phyloP scores from a whole-genome alignment of 306 rosid species.

The Rosa persica region DNA sequence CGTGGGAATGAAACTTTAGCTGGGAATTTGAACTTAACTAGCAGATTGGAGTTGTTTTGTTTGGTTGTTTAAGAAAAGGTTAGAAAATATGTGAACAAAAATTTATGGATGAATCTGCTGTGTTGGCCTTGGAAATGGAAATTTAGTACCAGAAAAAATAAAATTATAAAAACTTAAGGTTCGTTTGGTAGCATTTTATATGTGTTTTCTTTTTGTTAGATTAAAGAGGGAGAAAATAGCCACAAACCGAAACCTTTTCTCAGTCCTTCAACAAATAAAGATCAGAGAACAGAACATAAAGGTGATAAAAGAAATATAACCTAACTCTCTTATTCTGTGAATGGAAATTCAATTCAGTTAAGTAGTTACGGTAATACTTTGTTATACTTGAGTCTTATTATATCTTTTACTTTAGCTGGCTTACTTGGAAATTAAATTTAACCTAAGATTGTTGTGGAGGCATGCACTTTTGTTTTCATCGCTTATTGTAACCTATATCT shows the following conservation, averaged over 20 bases:
- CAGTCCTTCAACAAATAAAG: too few species aligned
- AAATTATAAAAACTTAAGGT: too few species aligned
- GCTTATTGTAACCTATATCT: neutral
- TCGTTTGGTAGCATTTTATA: too few species aligned
- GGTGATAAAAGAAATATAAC: too few species aligned
- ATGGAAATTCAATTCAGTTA: neutral
- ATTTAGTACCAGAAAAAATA: too few species aligned
- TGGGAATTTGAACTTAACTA: neutral
- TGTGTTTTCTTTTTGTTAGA: too few species aligned
- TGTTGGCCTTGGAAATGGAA: too few species aligned
- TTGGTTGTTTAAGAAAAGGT: neutral
- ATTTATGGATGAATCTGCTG: too few species aligned
- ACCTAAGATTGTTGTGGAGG: constrained; percentile 9
- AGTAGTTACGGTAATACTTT: neutral
- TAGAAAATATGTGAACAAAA: neutral
- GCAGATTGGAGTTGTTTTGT: neutral
- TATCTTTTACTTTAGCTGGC: neutral
- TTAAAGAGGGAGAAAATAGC: too few species aligned
- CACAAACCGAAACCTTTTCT: too few species aligned
- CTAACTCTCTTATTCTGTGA: neutral
- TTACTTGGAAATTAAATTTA: neutral
- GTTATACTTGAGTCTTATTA: neutral
- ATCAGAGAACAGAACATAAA: too few species aligned
- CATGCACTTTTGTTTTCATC: neutral
- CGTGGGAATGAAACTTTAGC: neutral